phyloP scores from a whole-genome alignment of 495 filamentous ascomycete species.

The Xylaria intraflava region DNA sequence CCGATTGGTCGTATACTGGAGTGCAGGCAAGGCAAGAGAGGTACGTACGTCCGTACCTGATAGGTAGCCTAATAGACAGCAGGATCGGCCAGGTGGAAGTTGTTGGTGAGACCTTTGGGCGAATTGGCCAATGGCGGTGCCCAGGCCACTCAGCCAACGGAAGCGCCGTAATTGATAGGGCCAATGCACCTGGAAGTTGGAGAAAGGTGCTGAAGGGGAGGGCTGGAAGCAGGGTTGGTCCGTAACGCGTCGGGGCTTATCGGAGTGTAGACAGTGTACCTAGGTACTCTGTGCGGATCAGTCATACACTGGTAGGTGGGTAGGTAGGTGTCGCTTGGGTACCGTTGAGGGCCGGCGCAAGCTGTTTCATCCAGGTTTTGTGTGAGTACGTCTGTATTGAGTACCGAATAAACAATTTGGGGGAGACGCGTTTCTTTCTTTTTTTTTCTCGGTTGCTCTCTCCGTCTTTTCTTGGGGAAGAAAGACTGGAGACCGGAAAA shows the following conservation, averaged over 20 bases:
- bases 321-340: too few species aligned
- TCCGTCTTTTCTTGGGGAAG: background rate
- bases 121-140: slow-evolving; percentile 8
- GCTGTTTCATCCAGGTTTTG: too few species aligned
- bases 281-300: too few species aligned
- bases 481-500: too few species aligned
- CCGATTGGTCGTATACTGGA: background rate
- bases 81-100: background rate
- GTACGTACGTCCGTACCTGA: background rate
- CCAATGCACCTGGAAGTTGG: slow-evolving; percentile 3
- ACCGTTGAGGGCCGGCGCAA: too few species aligned
- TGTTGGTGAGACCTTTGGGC: background rate
- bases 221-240: too few species aligned
- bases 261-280: too few species aligned
- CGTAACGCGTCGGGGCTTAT: too few species aligned
- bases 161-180: slow-evolving; percentile 11
- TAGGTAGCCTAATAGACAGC: background rate
- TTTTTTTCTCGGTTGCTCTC: background rate
- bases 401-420: background rate
- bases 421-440: background rate
- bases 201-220: too few species aligned
- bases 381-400: too few species aligned
- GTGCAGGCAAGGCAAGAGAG: background rate
- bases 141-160: background rate
- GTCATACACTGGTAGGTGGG: too few species aligned